Evolutionary conservation across 2,329 filamentous ascomycete species (phyloP).

Genomic region (Basipetospora chlamydospora): DNA sequence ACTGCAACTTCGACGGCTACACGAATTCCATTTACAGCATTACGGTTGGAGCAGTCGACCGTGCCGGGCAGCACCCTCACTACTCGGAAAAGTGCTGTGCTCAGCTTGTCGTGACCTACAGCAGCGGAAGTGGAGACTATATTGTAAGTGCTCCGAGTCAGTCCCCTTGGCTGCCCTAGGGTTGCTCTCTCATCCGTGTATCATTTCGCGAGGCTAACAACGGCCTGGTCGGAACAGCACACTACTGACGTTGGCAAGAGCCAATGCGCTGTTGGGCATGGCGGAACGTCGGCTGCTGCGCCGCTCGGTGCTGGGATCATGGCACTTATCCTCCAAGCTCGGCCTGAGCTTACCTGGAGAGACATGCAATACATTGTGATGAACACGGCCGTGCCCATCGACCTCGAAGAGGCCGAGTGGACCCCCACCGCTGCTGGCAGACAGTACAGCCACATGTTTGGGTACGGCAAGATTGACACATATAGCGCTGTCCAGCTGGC

Average conservation of each 20-base stretch:
- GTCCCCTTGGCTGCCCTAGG: not conserved
- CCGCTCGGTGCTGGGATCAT: constrained; percentile 87
- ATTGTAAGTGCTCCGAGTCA: constrained; percentile 40
- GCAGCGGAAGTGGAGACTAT: constrained; percentile 72
- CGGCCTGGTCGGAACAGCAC: constrained; percentile 33
- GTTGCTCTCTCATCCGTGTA: not conserved
- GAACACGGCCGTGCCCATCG: constrained; percentile 68
- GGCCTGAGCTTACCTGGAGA: constrained; percentile 82
- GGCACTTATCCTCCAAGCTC: constrained; percentile 70
- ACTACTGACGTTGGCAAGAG: constrained; percentile 87
- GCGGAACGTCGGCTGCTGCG: constrained; percentile 89
- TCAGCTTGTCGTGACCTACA: constrained; percentile 91
- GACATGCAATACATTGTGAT: constrained; percentile 88
- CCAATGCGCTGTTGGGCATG: constrained; percentile 67
- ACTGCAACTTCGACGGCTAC: constrained; percentile 99
- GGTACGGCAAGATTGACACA: constrained; percentile 89
- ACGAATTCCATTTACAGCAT: constrained; percentile 99
- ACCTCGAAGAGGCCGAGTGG: constrained; percentile 55
- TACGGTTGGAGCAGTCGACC: constrained; percentile 84
- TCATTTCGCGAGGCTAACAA: not conserved
- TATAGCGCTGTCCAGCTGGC: constrained; percentile 74
- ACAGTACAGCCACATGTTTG: constrained; percentile 86
- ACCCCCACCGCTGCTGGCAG: constrained; percentile 67
- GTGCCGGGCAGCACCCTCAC: constrained; percentile 76
- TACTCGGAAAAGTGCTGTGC: constrained; percentile 96